A percentile compares a stretch with the other conserved stretches of the same genome.
phyloP scores from a whole-genome alignment of 2,329 filamentous ascomycete species.

The Fusarium sp. region DNA sequence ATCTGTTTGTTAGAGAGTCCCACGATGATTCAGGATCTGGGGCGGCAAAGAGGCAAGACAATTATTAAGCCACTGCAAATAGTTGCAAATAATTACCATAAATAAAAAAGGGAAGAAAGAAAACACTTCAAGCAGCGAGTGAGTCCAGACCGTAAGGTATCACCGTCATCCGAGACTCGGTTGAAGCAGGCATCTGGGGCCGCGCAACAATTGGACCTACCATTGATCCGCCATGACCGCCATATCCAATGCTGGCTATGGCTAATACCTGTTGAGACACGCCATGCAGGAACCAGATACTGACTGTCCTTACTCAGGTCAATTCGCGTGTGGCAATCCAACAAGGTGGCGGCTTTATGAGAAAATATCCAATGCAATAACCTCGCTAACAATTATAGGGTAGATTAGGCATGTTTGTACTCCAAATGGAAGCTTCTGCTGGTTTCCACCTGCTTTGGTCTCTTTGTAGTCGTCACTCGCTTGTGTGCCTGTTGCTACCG shows the following conservation, averaged over 20 bases:
- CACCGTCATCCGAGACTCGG: slow-evolving; percentile 3
- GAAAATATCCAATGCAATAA: background rate
- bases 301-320: background rate
- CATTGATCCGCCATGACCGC: slow-evolving; percentile 34
- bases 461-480: slow-evolving; percentile 46
- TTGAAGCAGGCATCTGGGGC: slow-evolving; percentile 26
- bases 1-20: slow-evolving; percentile 1
- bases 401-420: background rate
- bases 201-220: slow-evolving; percentile 32
- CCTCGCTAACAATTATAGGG: background rate
- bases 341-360: slow-evolving; percentile 26
- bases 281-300: slow-evolving; percentile 29
- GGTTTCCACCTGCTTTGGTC: slow-evolving; percentile 43
- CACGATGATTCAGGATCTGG: slow-evolving; percentile 5
- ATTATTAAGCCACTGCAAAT: background rate
- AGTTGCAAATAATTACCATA: background rate
- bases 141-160: slow-evolving; percentile 15
- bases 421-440: slow-evolving; percentile 41
- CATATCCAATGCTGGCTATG: slow-evolving; percentile 1
- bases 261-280: slow-evolving; percentile 2
- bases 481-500: slow-evolving; percentile 44
- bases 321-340: slow-evolving; percentile 19
- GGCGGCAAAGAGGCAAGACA: slow-evolving; percentile 21
- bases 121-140: background rate
- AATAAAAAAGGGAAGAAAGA: background rate